Base-by-base conservation (phyloP, 2,329 filamentous ascomycete genomes). In the Pyrenophora teres region DNA sequence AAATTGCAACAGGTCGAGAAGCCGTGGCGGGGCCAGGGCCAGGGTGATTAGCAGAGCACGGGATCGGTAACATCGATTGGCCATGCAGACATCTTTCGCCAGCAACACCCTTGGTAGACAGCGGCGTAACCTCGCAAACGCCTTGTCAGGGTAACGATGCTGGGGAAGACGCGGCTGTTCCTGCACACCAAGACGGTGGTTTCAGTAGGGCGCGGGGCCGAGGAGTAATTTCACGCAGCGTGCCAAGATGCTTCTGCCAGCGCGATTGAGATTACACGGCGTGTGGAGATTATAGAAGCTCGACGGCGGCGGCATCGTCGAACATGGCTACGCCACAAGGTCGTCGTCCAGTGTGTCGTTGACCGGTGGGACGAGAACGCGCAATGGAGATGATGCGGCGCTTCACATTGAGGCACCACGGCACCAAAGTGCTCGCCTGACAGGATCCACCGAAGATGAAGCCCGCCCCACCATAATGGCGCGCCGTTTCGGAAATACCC, bases 1-100 rank as follows among this genome's bases (percentile, higher is more conserved):
- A 72, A 59, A 73, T 72, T 73, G 60, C 68, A 58, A 56, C 50
- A 63, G 63, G 67, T 63, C 60, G 60, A 48, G 56, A 56, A 59
- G 51, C 51, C 52, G 55, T 56, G 40, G 51, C 56, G 47, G 56
- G 46, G 57, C 59, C 50, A 59, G 62, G 58, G 33, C 44, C 40
- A 23, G 51, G 42, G 23, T 38, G 50, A 52, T 49, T 46, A 43
- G 39, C 50, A 47, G 30, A 46, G 47, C 42, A 40, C 47, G 46
- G 58, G 36, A 46, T 18, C 32, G 19, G 35, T 15, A 19, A 40
- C 15, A 42, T 25, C 40, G 51, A 72, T 69, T 72, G 69, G 70
- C 55, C 55, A 54, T 32, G 45, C 40, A 15, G 56, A 42, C 47
- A 48, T 52, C 52, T 49, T 64, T 63, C 56, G 54, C 64, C 64